Evolutionary conservation across 257 asterid genomes (phyloP).

Genomic region (Penstemon davidsonii): DNA sequence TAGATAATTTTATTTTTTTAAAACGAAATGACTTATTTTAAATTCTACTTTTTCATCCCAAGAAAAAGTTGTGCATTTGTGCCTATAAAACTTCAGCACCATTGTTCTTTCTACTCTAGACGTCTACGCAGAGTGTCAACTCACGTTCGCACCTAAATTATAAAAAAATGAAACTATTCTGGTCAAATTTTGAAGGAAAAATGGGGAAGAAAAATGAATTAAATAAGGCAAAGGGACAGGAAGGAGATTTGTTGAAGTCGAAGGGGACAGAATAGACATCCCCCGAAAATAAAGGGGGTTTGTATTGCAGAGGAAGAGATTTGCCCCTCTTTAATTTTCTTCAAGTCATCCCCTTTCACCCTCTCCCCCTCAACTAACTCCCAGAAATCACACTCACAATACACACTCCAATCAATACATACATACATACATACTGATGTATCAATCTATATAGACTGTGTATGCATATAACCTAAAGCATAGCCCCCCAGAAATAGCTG

Average conservation of each 20-base stretch:
- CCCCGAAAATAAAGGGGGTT: constrained; percentile 94
- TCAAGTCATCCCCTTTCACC: neutral
- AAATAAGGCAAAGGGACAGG: constrained; percentile 51
- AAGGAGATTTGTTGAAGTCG: constrained; percentile 67
- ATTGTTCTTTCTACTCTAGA: no score
- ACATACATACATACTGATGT: constrained; percentile 3
- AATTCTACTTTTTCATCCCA: no score
- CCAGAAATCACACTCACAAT: constrained; percentile 38
- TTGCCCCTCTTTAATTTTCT: neutral
- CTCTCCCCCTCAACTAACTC: constrained; percentile 39
- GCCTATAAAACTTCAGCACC: no score
- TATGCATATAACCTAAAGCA: constrained; percentile 31
- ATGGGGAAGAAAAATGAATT: constrained; percentile 12
- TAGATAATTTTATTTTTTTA: no score
- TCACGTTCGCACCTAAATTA: no score
- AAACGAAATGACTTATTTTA: no score
- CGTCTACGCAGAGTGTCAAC: no score
- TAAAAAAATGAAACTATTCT: no score
- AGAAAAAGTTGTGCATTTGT: no score
- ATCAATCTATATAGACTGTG: no score
- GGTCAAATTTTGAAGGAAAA: neutral
- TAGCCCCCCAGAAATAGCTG: constrained; percentile 50
- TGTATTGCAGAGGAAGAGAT: constrained; percentile 21
- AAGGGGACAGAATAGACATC: constrained; percentile 92
- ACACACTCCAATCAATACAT: constrained; percentile 35